A percentile compares a stretch with the other conserved stretches of the same genome.
Evolutionary conservation across 83 land plant species (phyloP).

Genomic region (Thuja plicata): DNA sequence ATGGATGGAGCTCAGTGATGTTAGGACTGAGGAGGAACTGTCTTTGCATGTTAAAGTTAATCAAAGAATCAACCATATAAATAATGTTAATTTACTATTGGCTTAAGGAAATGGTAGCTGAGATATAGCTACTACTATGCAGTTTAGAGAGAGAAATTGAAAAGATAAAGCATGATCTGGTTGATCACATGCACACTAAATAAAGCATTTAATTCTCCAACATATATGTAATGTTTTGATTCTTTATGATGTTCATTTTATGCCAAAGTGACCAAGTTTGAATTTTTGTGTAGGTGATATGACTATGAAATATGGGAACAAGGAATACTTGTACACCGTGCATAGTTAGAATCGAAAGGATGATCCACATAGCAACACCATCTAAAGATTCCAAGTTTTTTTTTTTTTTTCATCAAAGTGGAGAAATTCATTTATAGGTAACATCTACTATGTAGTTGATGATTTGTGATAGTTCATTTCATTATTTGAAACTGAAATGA

Average conservation of each 20-base stretch:
- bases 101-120: no score
- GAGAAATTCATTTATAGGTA: neutral
- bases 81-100: no score
- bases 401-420: neutral
- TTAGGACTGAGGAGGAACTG: no score
- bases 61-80: no score
- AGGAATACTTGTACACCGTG: conserved; percentile 27
- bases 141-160: no score
- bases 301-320: conserved; percentile 45
- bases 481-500: neutral
- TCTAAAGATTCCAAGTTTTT: neutral
- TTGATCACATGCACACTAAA: no score
- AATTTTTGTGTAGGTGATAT: conserved; percentile 30
- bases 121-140: no score
- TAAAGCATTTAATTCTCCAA: no score
- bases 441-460: no score
- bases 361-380: neutral
- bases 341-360: conserved; percentile 5
- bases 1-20: no score
- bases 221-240: neutral
- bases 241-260: neutral
- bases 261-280: neutral
- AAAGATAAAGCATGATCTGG: no score
- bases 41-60: no score
- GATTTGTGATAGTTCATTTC: neutral